Evolutionary conservation across 768 basidiomycete species (phyloP), one percentile per base, ranked within the genome.

Genomic region (Epithele typhae): DNA sequence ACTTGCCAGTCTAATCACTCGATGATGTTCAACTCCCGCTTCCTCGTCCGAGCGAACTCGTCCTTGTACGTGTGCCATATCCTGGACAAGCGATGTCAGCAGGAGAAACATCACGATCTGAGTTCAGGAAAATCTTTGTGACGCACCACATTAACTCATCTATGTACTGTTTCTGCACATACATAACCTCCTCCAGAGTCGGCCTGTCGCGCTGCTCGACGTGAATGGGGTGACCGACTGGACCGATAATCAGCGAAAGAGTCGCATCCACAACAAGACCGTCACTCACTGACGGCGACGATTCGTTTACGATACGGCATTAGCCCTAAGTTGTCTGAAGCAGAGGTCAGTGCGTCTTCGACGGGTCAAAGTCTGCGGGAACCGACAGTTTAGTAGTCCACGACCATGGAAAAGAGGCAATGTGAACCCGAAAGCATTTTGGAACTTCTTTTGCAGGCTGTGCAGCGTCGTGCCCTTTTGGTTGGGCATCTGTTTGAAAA

Each of bases 51-150:
- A 25, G 94, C 94, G 59, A 94, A 96, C 44, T 84, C 77, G 60
- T 97, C 87, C 66, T 98, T 98, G 71, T 97, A 95, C 6, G 84
- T 82, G 61, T 98, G 79, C 94, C 94, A 98, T 54, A 97, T 95
- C 40, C 93, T 96, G 17, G 9, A 57, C 22, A 14, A 25, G 17
- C 10, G 35, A 3, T 32, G 15, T 27, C 40, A 34, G n/a, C 9
- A 4, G n/a, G 11, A n/a, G 8, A 37, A 5, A 36, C 17, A 30
- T 40, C 43, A 44, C 21, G 6, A 34, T 3, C 35, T 23, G 11
- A 19, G 22, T 11, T 9, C 17, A 23, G 22, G 17, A 22, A n/a
- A 19, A 10, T 11, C 17, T 25, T 4, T 14, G 24, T 8, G 5
- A 67, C 84, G 45, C 42, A 92, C 93, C 92, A 73, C 57, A 87